Conservation (phyloP, 805 yeast species). For the Allodekkera sacchari region DNA sequence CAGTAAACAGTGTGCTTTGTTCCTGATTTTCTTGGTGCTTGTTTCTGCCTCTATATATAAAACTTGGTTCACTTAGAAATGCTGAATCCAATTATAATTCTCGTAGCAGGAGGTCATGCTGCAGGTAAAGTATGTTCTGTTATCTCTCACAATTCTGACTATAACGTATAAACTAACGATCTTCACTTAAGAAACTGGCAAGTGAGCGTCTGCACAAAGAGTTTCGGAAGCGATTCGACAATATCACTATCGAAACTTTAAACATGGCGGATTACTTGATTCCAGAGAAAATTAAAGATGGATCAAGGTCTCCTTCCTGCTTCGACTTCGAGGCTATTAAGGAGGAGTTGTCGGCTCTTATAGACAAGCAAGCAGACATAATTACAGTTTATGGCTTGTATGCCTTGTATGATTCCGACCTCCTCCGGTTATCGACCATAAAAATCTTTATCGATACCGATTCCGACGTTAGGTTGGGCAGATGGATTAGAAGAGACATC, state of each 20-base stretch:
- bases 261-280: constrained; percentile 16
- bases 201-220: constrained; percentile 14
- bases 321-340: constrained; percentile 28
- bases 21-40: no score
- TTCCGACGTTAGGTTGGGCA: constrained; percentile 73
- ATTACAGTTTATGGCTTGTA: constrained; percentile 69
- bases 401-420: constrained; percentile 56
- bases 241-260: constrained; percentile 13
- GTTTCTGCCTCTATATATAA: no score
- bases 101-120: constrained; percentile 29
- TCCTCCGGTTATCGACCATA: constrained; percentile 50
- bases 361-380: constrained; percentile 17
- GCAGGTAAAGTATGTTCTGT: constrained; percentile 23
- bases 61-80: neutral
- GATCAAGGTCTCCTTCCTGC: constrained; percentile 29
- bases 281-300: constrained; percentile 3
- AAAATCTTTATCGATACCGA: constrained; percentile 78
- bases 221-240: constrained; percentile 13
- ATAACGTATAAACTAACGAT: neutral
- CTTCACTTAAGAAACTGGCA: constrained; percentile 16
- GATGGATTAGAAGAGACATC: constrained; percentile 50
- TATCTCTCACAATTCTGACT: neutral
- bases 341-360: constrained; percentile 7
- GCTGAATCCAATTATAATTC: constrained; percentile 10
- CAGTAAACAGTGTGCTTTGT: no score